Evolutionary conservation across 2,329 filamentous ascomycete species (phyloP).

Genomic region (Botrytis galanthina): DNA sequence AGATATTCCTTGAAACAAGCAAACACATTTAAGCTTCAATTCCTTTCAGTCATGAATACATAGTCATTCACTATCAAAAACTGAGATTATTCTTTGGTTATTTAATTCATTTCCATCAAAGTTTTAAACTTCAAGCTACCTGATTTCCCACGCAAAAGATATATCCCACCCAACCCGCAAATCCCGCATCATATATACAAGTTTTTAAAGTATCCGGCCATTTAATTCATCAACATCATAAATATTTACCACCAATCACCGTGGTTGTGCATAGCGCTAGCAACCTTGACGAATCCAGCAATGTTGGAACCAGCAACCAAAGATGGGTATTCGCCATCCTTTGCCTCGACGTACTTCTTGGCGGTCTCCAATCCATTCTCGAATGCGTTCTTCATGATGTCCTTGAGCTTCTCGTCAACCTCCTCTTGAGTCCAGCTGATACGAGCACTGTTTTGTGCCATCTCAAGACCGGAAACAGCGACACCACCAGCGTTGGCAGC

Average conservation of each 20-base stretch:
- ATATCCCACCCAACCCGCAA: conserved; percentile 15
- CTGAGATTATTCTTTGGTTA: neutral
- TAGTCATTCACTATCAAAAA: neutral
- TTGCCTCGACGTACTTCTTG: conserved; percentile 77
- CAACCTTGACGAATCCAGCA: conserved; percentile 96
- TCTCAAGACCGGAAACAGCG: conserved; percentile 94
- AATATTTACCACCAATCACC: conserved; percentile 79
- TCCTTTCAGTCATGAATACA: neutral
- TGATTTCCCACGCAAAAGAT: neutral
- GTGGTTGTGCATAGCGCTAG: conserved; percentile 89
- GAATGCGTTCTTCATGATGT: conserved; percentile 94
- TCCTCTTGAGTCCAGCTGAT: conserved; percentile 84
- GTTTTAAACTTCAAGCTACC: neutral
- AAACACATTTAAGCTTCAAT: neutral
- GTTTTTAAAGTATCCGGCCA: neutral
- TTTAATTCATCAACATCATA: neutral
- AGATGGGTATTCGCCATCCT: conserved; percentile 81
- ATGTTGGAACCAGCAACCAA: conserved; percentile 95
- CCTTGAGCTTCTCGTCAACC: conserved; percentile 87
- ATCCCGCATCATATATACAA: conserved; percentile 14
- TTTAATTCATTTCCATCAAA: neutral
- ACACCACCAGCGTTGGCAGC: conserved; percentile 97
- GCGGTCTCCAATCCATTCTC: conserved; percentile 84
- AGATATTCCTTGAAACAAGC: neutral
- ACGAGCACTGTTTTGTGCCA: conserved; percentile 94